Evolutionary conservation across 805 yeast genomes (phyloP), one percentile per base, ranked within the genome.

Genomic region (Nematodospora valgi): DNA sequence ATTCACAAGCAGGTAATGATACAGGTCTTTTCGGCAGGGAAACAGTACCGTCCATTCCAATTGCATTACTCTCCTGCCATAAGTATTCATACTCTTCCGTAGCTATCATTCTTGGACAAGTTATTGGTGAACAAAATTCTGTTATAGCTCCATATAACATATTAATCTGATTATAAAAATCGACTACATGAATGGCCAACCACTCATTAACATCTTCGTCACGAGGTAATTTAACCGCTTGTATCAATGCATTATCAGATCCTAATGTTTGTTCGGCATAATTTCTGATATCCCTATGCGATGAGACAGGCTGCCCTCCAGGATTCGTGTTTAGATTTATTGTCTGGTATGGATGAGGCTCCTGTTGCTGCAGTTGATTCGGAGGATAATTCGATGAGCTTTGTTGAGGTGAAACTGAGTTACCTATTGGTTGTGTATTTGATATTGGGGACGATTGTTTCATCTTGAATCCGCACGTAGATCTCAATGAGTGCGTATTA

Each of bases 171-270:
- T 89, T 89, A 64, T 86, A 91, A 55, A 91, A 93, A 59, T 91
- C 98, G 12, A 89, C 97, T n/a, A 91, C 93, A 56, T 91, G 96
- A 9, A 89, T 95, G 0, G 98, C 98, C 38, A 91, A 62, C 98
- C 98, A 91, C 58, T 91, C 98, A 49, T 83, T 82, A 37, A 80
- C 54, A 50, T 86, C 93, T 59, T 91, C 98, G 41, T 93, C 98
- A 47, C 76, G 84, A 12, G 98, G 98, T 19, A 93, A 68, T 53
- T 84, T 84, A 15, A 91, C 98, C 0, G 98, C 98, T 58, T 87
- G 95, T 17, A 85, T 84, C 44, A 93, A 69, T 2, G 89, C 89
- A 21, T 91, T 81, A 23, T 91, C 95, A 0, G 96, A 83, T 0
- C 98, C 98, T 33, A 93, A 68, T 0, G 98, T 91, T 28, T 94